phyloP scores from a whole-genome alignment of 2,329 filamentous ascomycete genomes.

The Penicillium sp. region DNA sequence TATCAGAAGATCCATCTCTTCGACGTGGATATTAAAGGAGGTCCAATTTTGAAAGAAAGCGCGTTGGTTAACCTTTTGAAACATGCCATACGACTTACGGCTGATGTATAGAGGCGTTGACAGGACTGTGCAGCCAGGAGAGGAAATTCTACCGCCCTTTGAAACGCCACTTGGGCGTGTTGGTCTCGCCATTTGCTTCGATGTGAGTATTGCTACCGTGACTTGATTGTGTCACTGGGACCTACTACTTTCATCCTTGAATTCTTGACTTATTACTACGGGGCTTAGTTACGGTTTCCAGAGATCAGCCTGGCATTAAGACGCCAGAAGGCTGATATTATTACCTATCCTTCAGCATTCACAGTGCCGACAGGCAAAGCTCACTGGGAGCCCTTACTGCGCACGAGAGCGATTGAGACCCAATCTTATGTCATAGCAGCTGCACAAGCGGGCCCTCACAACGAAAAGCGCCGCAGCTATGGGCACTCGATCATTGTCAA shows the following conservation, averaged over 20 bases:
- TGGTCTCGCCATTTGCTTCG: conserved; percentile 82
- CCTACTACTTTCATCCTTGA: no score
- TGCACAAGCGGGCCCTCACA: conserved; percentile 71
- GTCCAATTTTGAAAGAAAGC: conserved; percentile 58
- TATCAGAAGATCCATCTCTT: conserved; percentile 94
- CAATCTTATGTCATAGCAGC: conserved; percentile 83
- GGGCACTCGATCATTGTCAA: conserved; percentile 80
- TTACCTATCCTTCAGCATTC: conserved; percentile 87
- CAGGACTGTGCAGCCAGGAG: conserved; percentile 62
- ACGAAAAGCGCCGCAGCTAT: conserved; percentile 72
- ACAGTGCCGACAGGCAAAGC: conserved; percentile 76
- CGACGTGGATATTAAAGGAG: conserved; percentile 58
- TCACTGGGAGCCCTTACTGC: conserved; percentile 77
- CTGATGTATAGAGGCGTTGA: not conserved
- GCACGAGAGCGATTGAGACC: conserved; percentile 79
- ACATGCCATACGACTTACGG: not conserved
- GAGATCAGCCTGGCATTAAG: conserved; percentile 66
- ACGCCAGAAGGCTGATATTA: conserved; percentile 62
- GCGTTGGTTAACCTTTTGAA: conserved; percentile 31
- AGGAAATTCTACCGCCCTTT: conserved; percentile 61
- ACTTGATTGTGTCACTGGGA: no score
- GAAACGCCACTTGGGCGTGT: conserved; percentile 67
- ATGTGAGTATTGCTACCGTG: conserved; percentile 50
- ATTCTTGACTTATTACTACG: no score
- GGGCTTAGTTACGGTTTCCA: conserved; percentile 68